A percentile compares a stretch with the other conserved stretches of the same genome.
These are phyloP conservation scores for Monilinia vaccinii-corymbosi DNA, from an alignment of 2,329 filamentous ascomycete species.

Conservation along the genomic window DNA sequence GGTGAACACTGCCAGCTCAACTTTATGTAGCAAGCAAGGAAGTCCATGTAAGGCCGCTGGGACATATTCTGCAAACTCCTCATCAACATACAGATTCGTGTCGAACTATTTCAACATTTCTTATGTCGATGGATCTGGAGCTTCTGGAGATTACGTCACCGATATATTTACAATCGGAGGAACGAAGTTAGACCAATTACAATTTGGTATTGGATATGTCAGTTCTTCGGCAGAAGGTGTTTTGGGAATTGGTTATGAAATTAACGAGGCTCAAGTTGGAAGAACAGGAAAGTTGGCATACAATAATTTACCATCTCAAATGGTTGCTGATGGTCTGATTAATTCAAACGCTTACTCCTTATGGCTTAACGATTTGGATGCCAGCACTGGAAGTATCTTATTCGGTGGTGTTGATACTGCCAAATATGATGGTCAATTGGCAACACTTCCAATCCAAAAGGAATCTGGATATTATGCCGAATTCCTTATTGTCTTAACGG, in stretches of 20 bases:
- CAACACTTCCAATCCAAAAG: slow-evolving; percentile 57
- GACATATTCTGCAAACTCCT: slow-evolving; percentile 60
- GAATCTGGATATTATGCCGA: slow-evolving; percentile 44
- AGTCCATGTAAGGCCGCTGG: slow-evolving; percentile 52
- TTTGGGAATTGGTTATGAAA: slow-evolving; percentile 72
- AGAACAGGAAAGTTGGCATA: slow-evolving; percentile 47
- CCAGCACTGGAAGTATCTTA: slow-evolving; percentile 56
- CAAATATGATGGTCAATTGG: slow-evolving; percentile 52
- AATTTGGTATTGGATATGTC: slow-evolving; percentile 66
- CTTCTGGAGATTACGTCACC: slow-evolving; percentile 68
- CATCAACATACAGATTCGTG: slow-evolving; percentile 67
- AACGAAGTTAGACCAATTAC: slow-evolving; percentile 44
- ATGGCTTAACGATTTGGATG: slow-evolving; percentile 64
- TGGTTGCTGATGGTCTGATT: slow-evolving; percentile 53
- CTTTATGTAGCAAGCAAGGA: slow-evolving; percentile 42
- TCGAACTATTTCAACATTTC: slow-evolving; percentile 76
- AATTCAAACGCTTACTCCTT: slow-evolving; percentile 62
- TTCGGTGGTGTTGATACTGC: slow-evolving; percentile 67
- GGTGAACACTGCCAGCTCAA: slow-evolving; percentile 58
- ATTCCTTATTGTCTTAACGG: slow-evolving; percentile 62
- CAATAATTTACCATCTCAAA: slow-evolving; percentile 57
- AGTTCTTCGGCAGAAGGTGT: slow-evolving; percentile 60
- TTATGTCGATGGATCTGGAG: slow-evolving; percentile 74
- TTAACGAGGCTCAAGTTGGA: slow-evolving; percentile 68
- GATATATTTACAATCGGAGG: slow-evolving; percentile 59